Evolutionary conservation across 129 eudicot genomes (phyloP), one percentile per base, ranked within the genome.

Genomic region (Flaveria ramosissima): DNA sequence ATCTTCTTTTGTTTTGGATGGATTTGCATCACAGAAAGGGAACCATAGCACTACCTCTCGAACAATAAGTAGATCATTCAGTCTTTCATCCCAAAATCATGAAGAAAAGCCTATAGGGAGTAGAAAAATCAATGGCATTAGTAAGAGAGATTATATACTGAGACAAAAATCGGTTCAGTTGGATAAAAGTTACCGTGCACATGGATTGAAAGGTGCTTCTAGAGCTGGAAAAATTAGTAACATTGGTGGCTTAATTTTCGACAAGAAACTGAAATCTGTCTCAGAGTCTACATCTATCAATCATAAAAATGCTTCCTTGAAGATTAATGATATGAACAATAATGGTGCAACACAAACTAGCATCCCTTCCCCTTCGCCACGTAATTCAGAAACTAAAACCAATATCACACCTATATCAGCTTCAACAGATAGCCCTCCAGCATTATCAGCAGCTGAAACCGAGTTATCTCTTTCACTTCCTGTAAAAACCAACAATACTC

Each of bases 401-500:
- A 36, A 36, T 36, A 47, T 77, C 63, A 57, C 80, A 13, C 79
- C 80, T 51, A 43, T 77, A 36, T 26, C 62, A 39, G 80, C 86
- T 61, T 27, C 84, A 48, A 73, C 73, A 51, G 76, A 78, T 48
- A 21, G 60, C 65, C 78, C 80, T 59, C 75, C 80, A 4, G 71
- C 82, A 12, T 62, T 84, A 75, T 81, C 93, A 21, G 85, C 79
- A 70, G 85, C 96, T 63, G 92, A 90, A 80, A 90, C 98, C 6
- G 94, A 92, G 80, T 89, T 88, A 48, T 88, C 96, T 83, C 96
- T 92, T 66, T 90, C 96, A 39, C 77, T 90, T 60, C 85, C 92
- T 2, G 77, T 81, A 48, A 86, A 92, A 73, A 70, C 53, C 72
- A 79, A 84, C 52, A n/a, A 79, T 64, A 45, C 53, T 47, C 80